These are phyloP conservation scores for Drechslera avenae DNA, from an alignment of 2,329 filamentous ascomycete genomes.

Conservation along the genomic window DNA sequence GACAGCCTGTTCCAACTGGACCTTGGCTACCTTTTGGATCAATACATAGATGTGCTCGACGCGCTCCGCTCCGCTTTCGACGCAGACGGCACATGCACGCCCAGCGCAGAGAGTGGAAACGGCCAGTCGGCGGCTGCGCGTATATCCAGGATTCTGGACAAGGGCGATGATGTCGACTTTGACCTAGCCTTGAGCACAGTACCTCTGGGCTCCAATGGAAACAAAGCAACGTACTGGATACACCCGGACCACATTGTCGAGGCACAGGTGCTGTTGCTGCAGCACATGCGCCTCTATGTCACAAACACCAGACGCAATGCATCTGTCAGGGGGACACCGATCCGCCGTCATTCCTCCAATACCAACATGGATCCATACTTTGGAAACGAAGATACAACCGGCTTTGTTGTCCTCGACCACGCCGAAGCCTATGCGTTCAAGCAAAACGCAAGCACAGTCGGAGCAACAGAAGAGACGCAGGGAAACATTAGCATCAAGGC, in stretches of 20 bases:
- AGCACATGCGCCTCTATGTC: conserved; percentile 53
- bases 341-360: conserved; percentile 33
- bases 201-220: conserved; percentile 53
- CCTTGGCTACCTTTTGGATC: conserved; percentile 58
- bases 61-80: conserved; percentile 54
- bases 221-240: conserved; percentile 59
- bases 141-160: conserved; percentile 49
- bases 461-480: conserved; percentile 45
- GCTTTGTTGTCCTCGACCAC: conserved; percentile 55
- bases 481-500: conserved; percentile 41
- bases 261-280: conserved; percentile 58
- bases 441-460: conserved; percentile 53
- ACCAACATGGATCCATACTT: conserved; percentile 31
- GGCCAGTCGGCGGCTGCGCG: conserved; percentile 36
- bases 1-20: conserved; percentile 75
- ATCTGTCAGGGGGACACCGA: conserved; percentile 30
- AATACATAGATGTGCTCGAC: conserved; percentile 55
- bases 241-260: conserved; percentile 61
- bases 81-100: conserved; percentile 24
- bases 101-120: conserved; percentile 19
- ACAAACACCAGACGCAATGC: conserved; percentile 24
- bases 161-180: conserved; percentile 53
- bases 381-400: conserved; percentile 46
- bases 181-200: conserved; percentile 56
- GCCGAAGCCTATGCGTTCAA: conserved; percentile 53